Conservation (phyloP, 257 asterid species). For the Echium plantagineum region DNA sequence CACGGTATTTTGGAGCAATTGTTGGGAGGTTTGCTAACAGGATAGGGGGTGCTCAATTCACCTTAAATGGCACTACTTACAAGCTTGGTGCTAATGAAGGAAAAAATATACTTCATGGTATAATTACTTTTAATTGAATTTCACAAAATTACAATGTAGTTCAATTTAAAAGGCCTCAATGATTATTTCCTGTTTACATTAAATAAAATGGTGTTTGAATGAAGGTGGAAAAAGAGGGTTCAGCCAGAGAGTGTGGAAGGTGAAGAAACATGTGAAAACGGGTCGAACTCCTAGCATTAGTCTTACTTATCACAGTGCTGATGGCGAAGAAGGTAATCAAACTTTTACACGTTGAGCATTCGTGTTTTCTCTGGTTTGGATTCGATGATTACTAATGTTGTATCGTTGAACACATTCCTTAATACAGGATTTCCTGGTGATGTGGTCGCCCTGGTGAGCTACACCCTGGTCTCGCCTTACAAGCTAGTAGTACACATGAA, state of each 20-base stretch:
- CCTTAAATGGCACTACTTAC: slow-evolving; percentile 49
- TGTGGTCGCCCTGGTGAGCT: slow-evolving; percentile 37
- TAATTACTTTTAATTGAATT: neutral
- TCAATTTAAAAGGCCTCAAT: neutral
- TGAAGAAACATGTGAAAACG: slow-evolving; percentile 25
- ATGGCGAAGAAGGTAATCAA: slow-evolving; percentile 64
- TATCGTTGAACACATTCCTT: neutral
- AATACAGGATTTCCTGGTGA: slow-evolving; percentile 68
- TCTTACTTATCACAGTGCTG: slow-evolving; percentile 47
- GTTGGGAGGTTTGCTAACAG: slow-evolving; percentile 85
- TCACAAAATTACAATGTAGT: slow-evolving; percentile 1
- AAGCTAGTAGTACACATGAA: slow-evolving; percentile 37
- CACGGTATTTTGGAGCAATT: slow-evolving; percentile 48
- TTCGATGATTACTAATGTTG: neutral
- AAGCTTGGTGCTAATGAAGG: slow-evolving; percentile 63
- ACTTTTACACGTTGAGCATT: neutral
- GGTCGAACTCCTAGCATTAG: slow-evolving; percentile 42
- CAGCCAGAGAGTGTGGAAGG: slow-evolving; percentile 61
- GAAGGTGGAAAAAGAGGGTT: slow-evolving; percentile 73
- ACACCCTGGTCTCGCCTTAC: slow-evolving; percentile 30
- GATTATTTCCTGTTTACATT: neutral
- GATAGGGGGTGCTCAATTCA: slow-evolving; percentile 66
- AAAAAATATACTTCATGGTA: slow-evolving; percentile 64
- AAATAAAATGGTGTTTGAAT: neutral
- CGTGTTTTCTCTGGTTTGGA: neutral